phyloP scores from a whole-genome alignment of 1,284 basidiomycete species.

The Leccinum idahoense region DNA sequence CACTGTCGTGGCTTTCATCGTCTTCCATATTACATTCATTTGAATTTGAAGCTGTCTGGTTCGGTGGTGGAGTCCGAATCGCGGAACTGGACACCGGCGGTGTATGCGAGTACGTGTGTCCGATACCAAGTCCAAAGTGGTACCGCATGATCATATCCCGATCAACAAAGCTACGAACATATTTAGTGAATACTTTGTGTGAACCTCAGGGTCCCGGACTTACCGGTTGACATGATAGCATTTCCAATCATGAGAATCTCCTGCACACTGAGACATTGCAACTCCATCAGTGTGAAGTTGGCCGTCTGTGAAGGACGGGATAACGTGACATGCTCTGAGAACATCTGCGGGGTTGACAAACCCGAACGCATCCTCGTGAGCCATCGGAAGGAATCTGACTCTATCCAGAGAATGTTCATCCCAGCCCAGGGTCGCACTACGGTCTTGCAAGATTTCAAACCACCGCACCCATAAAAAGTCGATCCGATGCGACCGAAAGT shows the following conservation, averaged over 20 bases:
- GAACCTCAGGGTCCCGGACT: background rate
- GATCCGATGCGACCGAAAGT: background rate
- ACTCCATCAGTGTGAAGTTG: background rate
- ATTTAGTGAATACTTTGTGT: background rate
- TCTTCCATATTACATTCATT: background rate
- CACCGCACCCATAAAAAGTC: background rate
- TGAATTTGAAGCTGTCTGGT: background rate
- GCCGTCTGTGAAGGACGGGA: background rate
- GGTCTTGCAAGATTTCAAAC: background rate
- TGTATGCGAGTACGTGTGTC: background rate
- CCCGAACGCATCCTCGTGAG: background rate
- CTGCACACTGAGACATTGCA: background rate
- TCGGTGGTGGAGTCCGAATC: background rate
- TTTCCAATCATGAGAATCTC: background rate
- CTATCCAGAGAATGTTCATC: background rate
- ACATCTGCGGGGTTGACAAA: background rate
- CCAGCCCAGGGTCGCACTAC: background rate
- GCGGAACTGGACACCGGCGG: background rate
- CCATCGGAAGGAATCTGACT: conserved; percentile 6
- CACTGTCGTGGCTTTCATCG: background rate
- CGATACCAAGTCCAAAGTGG: background rate
- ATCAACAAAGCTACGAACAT: background rate
- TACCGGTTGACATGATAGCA: background rate
- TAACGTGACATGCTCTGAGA: background rate
- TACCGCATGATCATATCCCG: background rate